Evolutionary conservation across 495 filamentous ascomycete species (phyloP).

Genomic region (Aspergillus sparsus): DNA sequence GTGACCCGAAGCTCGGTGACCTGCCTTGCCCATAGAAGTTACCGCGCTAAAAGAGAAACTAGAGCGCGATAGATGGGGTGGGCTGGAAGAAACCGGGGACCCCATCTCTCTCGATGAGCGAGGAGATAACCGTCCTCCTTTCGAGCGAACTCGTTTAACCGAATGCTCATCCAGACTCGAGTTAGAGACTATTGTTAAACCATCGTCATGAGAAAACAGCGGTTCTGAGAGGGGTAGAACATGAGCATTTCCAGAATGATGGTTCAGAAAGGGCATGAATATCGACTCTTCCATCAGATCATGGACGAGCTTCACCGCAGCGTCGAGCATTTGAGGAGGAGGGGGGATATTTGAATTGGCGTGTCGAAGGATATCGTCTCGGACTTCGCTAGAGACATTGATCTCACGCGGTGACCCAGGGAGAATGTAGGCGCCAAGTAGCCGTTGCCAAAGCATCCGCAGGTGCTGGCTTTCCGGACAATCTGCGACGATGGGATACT

Average conservation of each 20-base stretch:
- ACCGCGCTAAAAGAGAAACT: slow-evolving; percentile 39
- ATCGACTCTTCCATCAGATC: slow-evolving; percentile 98
- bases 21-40: slow-evolving; percentile 36
- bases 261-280: slow-evolving; percentile 49
- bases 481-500: slow-evolving; percentile 45
- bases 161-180: slow-evolving; percentile 36
- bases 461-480: slow-evolving; percentile 68
- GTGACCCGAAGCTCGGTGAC: slow-evolving; percentile 38
- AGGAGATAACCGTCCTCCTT: slow-evolving; percentile 45
- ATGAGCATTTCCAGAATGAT: slow-evolving; percentile 35
- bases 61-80: slow-evolving; percentile 31
- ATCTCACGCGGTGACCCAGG: slow-evolving; percentile 83
- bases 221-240: slow-evolving; percentile 35
- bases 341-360: slow-evolving; percentile 66
- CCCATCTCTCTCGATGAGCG: slow-evolving; percentile 45
- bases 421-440: slow-evolving; percentile 54
- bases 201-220: slow-evolving; percentile 35
- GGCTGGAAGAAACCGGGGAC: slow-evolving; percentile 26
- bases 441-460: slow-evolving; percentile 67
- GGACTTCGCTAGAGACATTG: slow-evolving; percentile 84
- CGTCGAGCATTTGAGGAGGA: slow-evolving; percentile 72
- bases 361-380: slow-evolving; percentile 73
- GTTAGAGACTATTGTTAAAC: slow-evolving; percentile 36
- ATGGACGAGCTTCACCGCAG: slow-evolving; percentile 88
- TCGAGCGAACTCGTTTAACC: slow-evolving; percentile 36